A percentile compares a stretch with the other conserved stretches of the same genome.
These are phyloP conservation scores for Colletotrichum liaoningense DNA, from an alignment of 2,329 filamentous ascomycete species.

Conservation along the genomic window DNA sequence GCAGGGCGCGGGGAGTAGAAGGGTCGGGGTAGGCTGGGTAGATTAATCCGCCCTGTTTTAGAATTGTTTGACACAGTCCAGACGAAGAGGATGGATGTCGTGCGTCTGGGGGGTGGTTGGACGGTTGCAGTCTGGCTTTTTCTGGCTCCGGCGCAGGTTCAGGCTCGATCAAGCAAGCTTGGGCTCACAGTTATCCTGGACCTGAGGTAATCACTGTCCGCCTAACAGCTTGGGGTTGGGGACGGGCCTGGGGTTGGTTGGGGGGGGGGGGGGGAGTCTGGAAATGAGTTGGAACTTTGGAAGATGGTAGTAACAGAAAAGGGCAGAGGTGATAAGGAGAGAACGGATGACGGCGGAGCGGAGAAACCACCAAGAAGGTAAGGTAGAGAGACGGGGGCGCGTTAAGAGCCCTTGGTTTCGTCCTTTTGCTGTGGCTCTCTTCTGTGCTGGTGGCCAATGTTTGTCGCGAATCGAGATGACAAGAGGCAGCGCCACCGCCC, in stretches of 20 bases:
- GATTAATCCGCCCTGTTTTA: slow-evolving; percentile 32
- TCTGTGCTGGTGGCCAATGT: slow-evolving; percentile 7
- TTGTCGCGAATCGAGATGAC: slow-evolving; percentile 31
- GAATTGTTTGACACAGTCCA: slow-evolving; percentile 35
- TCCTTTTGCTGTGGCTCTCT: background rate
- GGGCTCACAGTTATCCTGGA: background rate
- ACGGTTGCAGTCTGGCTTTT: slow-evolving; percentile 13
- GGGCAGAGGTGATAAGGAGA: slow-evolving; percentile 15
- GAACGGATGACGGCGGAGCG: slow-evolving; percentile 31
- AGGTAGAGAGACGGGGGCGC: slow-evolving; percentile 9
- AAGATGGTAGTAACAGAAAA: background rate
- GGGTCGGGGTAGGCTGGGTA: slow-evolving; percentile 13
- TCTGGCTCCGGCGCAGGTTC: background rate
- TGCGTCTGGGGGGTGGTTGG: slow-evolving; percentile 12
- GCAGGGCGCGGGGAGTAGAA: slow-evolving; percentile 8
- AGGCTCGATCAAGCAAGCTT: background rate
- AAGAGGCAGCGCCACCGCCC: slow-evolving; percentile 21
- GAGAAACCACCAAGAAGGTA: slow-evolving; percentile 6
- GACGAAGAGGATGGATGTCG: slow-evolving; percentile 34
- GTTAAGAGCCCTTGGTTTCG: background rate
- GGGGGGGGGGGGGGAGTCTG: background rate
- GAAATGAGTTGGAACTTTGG: no score
- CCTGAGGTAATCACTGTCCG: background rate
- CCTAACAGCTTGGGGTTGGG: background rate
- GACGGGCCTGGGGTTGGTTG: background rate